phyloP scores from a whole-genome alignment of 768 basidiomycete species.

The Leccinum uliginosum region DNA sequence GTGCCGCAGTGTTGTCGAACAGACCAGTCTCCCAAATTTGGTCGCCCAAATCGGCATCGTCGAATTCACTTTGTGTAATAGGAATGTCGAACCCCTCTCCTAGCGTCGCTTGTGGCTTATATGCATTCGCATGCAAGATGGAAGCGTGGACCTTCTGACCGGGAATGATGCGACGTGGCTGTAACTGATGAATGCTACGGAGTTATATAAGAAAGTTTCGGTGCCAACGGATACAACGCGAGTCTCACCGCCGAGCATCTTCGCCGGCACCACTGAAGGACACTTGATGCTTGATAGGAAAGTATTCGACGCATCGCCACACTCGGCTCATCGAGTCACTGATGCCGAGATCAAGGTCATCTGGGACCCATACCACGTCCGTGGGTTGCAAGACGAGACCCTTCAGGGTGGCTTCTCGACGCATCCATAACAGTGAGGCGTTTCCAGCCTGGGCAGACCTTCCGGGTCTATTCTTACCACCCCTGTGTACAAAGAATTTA shows the following conservation, averaged over 20 bases:
- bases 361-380: constrained; percentile 26
- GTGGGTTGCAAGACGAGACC: constrained; percentile 27
- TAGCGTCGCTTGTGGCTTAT: constrained; percentile 14
- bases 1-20: constrained; percentile 18
- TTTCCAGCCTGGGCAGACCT: constrained; percentile 22
- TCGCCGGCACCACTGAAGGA: constrained; percentile 17
- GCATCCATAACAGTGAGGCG: constrained; percentile 32
- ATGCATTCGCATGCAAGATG: constrained; percentile 19
- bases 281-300: constrained; percentile 24
- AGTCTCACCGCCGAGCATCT: constrained; percentile 14
- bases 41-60: constrained; percentile 4
- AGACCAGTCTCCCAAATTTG: constrained; percentile 20
- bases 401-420: constrained; percentile 22
- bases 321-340: constrained; percentile 16
- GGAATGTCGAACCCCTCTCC: constrained; percentile 25
- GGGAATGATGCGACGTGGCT: constrained; percentile 26
- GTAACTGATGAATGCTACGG: constrained; percentile 12
- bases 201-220: not conserved
- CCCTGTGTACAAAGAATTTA: constrained; percentile 14
- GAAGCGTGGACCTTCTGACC: constrained; percentile 26
- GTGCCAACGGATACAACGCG: not conserved
- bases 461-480: constrained; percentile 23
- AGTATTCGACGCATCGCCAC: constrained; percentile 17
- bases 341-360: constrained; percentile 22
- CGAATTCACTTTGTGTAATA: not conserved